These are phyloP conservation scores for Metschnikowia bowlesiae DNA, from an alignment of 805 yeast species.

Conservation along the genomic window DNA sequence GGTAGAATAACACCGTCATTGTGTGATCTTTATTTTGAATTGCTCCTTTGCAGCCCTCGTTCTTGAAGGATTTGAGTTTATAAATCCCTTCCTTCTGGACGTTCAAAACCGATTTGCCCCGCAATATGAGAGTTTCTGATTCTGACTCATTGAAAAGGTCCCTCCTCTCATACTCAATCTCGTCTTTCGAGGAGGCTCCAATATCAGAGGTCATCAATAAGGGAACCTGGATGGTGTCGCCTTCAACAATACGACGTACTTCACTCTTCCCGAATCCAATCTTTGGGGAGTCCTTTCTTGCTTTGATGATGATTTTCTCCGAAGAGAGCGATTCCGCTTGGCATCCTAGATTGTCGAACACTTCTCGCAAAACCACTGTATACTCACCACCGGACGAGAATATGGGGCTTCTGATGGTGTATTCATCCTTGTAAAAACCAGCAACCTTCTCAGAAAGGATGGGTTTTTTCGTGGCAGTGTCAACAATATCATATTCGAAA, in stretches of 20 bases:
- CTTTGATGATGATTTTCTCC: constrained; percentile 57
- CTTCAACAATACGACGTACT: constrained; percentile 50
- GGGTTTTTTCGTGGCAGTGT: constrained; percentile 27
- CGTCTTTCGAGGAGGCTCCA: constrained; percentile 26
- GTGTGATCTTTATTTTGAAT: constrained; percentile 14
- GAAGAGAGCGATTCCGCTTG: constrained; percentile 61
- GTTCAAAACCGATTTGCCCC: constrained; percentile 17
- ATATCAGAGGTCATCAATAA: constrained; percentile 32
- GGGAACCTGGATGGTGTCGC: constrained; percentile 57
- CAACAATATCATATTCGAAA: constrained; percentile 63
- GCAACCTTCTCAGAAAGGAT: constrained; percentile 29
- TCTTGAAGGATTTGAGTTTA: constrained; percentile 33
- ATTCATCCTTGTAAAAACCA: constrained; percentile 20
- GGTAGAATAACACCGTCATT: constrained; percentile 22
- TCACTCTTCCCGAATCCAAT: constrained; percentile 26
- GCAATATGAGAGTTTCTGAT: constrained; percentile 6
- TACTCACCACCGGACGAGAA: constrained; percentile 70
- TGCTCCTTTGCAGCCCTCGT: constrained; percentile 44
- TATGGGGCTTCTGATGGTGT: constrained; percentile 49
- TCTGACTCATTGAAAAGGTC: constrained; percentile 17
- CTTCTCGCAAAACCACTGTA: constrained; percentile 55
- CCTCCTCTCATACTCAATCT: constrained; percentile 27
- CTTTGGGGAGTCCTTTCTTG: constrained; percentile 65
- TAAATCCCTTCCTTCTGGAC: constrained; percentile 43
- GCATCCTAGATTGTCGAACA: constrained; percentile 76